Evolutionary conservation across 2,329 filamentous ascomycete genomes (phyloP).

Genomic region (Dothidotthia symphoricarpi): DNA sequence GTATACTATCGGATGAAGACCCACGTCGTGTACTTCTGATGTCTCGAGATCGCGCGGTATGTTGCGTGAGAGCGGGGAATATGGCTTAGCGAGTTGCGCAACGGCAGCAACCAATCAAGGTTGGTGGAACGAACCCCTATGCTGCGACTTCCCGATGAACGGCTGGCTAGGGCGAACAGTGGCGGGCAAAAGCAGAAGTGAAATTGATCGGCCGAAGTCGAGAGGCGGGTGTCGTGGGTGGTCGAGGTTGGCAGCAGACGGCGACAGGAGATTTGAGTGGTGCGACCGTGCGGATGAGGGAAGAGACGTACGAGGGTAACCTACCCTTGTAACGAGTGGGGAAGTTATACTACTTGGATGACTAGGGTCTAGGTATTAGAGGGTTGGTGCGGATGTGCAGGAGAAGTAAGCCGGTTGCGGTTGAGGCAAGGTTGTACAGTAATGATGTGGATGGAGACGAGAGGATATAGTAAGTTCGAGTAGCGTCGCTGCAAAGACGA

Average conservation of each 20-base stretch:
- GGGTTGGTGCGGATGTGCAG: slow-evolving; percentile 27
- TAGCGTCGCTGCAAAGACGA: slow-evolving; percentile 32
- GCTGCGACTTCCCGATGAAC: slow-evolving; percentile 21
- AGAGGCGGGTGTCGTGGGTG: slow-evolving; percentile 11
- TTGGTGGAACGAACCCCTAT: slow-evolving; percentile 28
- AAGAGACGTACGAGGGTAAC: slow-evolving; percentile 30
- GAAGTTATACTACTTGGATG: slow-evolving; percentile 36
- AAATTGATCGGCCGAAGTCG: slow-evolving; percentile 4
- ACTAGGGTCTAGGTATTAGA: slow-evolving; percentile 33
- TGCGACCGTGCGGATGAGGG: slow-evolving; percentile 25
- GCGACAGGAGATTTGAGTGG: slow-evolving; percentile 18
- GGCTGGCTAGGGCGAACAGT: slow-evolving; percentile 15
- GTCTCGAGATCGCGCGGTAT: slow-evolving; percentile 33
- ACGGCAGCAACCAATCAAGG: slow-evolving; percentile 30
- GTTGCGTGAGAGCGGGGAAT: slow-evolving; percentile 36
- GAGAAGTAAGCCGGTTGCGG: slow-evolving; percentile 17
- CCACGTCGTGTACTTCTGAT: slow-evolving; percentile 26
- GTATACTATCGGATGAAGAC: slow-evolving; percentile 18
- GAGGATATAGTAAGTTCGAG: slow-evolving; percentile 35
- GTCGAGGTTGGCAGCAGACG: slow-evolving; percentile 18
- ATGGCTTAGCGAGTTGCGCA: slow-evolving; percentile 38
- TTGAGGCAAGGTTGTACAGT: slow-evolving; percentile 29
- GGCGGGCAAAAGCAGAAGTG: slow-evolving; percentile 12
- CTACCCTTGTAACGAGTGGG: slow-evolving; percentile 29
- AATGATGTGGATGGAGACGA: slow-evolving; percentile 24